Conservation (phyloP, 2,329 filamentous ascomycete genomes). For the Ustulina deusta region DNA sequence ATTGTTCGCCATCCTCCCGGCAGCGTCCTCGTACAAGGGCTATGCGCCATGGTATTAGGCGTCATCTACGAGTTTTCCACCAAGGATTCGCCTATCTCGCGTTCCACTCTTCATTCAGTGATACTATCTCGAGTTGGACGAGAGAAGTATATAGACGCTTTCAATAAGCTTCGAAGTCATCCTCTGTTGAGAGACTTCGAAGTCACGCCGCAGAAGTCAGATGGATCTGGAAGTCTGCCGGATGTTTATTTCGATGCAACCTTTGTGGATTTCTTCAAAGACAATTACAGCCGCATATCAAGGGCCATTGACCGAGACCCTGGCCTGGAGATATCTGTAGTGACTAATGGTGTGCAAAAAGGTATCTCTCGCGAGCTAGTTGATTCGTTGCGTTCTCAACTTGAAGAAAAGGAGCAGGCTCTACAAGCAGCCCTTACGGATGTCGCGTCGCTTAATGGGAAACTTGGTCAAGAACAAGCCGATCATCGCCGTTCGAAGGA, state of each 20-base stretch:
- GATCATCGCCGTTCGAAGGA: conserved; percentile 77
- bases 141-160: conserved; percentile 86
- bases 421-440: conserved; percentile 62
- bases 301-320: conserved; percentile 92
- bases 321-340: conserved; percentile 83
- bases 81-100: conserved; percentile 91
- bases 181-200: conserved; percentile 90
- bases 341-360: conserved; percentile 83
- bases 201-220: conserved; percentile 78
- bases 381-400: conserved; percentile 81
- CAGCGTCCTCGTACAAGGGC: conserved; percentile 78
- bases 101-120: conserved; percentile 82
- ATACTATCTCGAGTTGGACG: conserved; percentile 82
- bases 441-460: conserved; percentile 61
- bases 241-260: conserved; percentile 86
- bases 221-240: conserved; percentile 68
- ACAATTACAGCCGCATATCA: conserved; percentile 88
- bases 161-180: conserved; percentile 81
- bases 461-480: conserved; percentile 77
- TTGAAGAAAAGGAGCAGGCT: conserved; percentile 75
- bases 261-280: conserved; percentile 95
- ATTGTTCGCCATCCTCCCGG: conserved; percentile 72
- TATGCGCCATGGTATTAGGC: conserved; percentile 86
- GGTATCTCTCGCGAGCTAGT: conserved; percentile 95
- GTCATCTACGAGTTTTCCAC: conserved; percentile 97